Evolutionary conservation across 2,329 filamentous ascomycete species (phyloP).

Genomic region (Xylaria sp.): DNA sequence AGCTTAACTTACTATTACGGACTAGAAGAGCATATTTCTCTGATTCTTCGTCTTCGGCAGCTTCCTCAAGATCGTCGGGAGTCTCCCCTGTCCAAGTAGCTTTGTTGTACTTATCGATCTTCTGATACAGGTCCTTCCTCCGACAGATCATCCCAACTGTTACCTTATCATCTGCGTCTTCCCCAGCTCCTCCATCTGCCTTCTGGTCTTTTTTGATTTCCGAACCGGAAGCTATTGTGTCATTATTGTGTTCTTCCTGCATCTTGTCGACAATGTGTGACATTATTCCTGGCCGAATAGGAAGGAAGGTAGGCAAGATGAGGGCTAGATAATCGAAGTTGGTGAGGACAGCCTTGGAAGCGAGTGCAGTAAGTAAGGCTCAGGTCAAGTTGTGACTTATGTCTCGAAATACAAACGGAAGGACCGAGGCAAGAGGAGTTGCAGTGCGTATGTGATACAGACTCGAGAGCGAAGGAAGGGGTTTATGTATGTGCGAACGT

Average conservation of each 20-base stretch:
- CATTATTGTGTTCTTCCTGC: neutral
- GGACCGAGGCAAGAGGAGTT: neutral
- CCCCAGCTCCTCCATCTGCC: neutral
- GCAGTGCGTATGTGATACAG: neutral
- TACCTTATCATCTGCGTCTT: constrained; percentile 4
- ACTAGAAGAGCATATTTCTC: constrained; percentile 61
- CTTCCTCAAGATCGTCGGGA: constrained; percentile 55
- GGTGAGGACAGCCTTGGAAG: neutral
- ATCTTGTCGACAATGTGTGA: neutral
- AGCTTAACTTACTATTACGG: constrained; percentile 54
- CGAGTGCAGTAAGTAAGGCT: neutral
- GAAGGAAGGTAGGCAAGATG: neutral
- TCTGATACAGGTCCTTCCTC: constrained; percentile 30
- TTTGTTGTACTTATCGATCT: constrained; percentile 50
- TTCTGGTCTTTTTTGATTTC: neutral
- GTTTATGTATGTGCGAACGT: neutral
- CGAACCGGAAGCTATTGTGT: neutral
- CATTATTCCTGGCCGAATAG: neutral
- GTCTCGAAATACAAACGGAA: neutral
- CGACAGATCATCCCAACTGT: constrained; percentile 27
- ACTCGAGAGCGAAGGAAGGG: neutral
- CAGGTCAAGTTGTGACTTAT: neutral
- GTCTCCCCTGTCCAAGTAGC: constrained; percentile 55
- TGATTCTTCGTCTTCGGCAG: constrained; percentile 61
- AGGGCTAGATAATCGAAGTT: neutral